Conservation (phyloP, 2,329 filamentous ascomycete genomes). For the Colletotrichum lupini region DNA sequence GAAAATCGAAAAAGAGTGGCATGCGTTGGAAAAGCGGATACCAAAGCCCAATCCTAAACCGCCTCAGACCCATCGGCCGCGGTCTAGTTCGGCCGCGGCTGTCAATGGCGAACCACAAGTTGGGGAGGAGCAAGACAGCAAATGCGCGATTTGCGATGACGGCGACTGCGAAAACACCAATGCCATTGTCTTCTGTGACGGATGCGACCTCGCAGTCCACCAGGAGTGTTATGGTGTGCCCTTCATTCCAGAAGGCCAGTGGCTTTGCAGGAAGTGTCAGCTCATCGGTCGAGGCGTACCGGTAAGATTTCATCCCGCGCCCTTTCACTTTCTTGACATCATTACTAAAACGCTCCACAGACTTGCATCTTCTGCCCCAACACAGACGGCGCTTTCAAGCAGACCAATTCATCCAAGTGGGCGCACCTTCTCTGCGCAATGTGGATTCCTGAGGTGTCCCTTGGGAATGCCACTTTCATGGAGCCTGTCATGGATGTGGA, state of each 20-base stretch:
- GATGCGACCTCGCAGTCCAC: conserved; percentile 96
- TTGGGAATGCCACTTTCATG: conserved; percentile 97
- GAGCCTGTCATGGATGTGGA: conserved; percentile 98
- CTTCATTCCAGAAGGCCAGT: conserved; percentile 98
- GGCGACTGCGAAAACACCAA: conserved; percentile 99
- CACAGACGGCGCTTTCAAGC: conserved; percentile 97
- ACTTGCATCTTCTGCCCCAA: conserved; percentile 99
- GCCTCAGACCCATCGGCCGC: conserved; percentile 90
- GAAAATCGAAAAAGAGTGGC: conserved; percentile 99
- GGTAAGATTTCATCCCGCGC: conserved; percentile 57
- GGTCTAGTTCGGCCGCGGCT: conserved; percentile 92
- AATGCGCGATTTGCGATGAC: conserved; percentile 97
- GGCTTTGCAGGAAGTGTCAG: conserved; percentile 97
- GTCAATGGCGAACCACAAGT: conserved; percentile 92
- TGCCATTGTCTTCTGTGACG: conserved; percentile 98
- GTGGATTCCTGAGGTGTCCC: conserved; percentile 97
- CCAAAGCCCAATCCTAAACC: conserved; percentile 97
- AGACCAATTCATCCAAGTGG: conserved; percentile 97
- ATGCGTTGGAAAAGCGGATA: conserved; percentile 93
- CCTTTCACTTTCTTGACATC: background rate
- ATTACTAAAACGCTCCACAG: conserved; percentile 48
- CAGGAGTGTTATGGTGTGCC: conserved; percentile 99
- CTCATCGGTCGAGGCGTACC: conserved; percentile 92
- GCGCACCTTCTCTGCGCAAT: conserved; percentile 95
- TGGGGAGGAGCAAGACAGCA: conserved; percentile 95